phyloP scores from a whole-genome alignment of 768 basidiomycete genomes.

The Boletus vermiculosoides region DNA sequence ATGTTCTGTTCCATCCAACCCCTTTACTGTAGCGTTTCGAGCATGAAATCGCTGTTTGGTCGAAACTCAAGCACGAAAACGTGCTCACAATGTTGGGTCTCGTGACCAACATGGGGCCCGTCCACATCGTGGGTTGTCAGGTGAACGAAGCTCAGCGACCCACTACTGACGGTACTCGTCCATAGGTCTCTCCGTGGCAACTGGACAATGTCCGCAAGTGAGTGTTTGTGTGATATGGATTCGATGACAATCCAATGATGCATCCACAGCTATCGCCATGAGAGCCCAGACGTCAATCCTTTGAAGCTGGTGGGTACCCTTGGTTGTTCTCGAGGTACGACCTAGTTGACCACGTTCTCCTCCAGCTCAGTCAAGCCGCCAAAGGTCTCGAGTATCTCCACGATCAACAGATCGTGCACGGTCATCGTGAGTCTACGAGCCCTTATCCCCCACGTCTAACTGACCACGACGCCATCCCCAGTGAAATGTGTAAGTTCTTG shows the following conservation, averaged over 20 bases:
- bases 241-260: not conserved
- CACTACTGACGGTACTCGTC: not conserved
- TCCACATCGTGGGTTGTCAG: constrained; percentile 43
- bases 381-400: constrained; percentile 60
- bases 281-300: constrained; percentile 39
- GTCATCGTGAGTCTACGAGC: constrained; percentile 48
- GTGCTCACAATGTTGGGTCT: constrained; percentile 51
- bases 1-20: not conserved
- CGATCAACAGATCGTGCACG: constrained; percentile 50
- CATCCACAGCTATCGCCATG: constrained; percentile 41
- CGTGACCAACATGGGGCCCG: constrained; percentile 50
- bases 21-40: constrained; percentile 46
- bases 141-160: not conserved
- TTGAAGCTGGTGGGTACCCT: constrained; percentile 38
- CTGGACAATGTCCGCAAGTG: constrained; percentile 55
- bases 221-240: constrained; percentile 7
- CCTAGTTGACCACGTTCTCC: not conserved
- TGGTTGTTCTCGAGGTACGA: not conserved
- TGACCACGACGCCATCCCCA: constrained; percentile 21
- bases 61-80: constrained; percentile 48
- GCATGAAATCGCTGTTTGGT: constrained; percentile 56
- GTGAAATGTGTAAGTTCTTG: constrained; percentile 57
- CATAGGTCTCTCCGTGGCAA: constrained; percentile 63
- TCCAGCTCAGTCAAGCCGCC: constrained; percentile 52
- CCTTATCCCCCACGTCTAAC: not conserved